These are phyloP conservation scores for Saccharomyces hybrid DNA, from an alignment of 1,139 yeast genomes.

Conservation along the genomic window DNA sequence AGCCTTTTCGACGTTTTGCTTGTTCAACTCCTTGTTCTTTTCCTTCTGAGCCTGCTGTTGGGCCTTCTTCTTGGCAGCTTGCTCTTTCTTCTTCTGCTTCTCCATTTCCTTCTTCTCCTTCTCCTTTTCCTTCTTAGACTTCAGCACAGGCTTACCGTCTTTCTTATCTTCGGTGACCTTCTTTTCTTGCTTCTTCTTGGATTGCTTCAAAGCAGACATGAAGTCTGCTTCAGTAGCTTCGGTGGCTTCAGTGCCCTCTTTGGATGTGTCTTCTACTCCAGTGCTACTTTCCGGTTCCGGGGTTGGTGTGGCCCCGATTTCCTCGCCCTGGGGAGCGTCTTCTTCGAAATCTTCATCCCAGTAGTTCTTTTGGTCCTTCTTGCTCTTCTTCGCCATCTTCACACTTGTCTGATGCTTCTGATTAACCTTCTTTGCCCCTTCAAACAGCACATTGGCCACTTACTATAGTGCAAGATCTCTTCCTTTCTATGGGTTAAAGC, in stretches of 20 bases:
- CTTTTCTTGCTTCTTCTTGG: constrained; percentile 68
- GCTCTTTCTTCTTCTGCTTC: constrained; percentile 87
- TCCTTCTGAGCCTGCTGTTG: constrained; percentile 58
- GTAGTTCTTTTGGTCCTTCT: constrained; percentile 53
- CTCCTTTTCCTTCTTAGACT: constrained; percentile 95
- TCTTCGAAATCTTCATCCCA: constrained; percentile 76
- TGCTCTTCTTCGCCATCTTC: constrained; percentile 35
- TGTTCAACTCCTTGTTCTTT: constrained; percentile 44
- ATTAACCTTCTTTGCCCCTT: constrained; percentile 35
- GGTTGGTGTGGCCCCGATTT: constrained; percentile 37
- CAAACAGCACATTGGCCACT: background rate
- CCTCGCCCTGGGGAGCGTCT: constrained; percentile 51
- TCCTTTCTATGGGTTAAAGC: background rate
- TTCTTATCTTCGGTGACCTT: constrained; percentile 40
- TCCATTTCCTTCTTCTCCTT: constrained; percentile 95
- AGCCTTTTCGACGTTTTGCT: constrained; percentile 38
- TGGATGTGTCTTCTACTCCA: constrained; percentile 28
- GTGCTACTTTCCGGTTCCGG: constrained; percentile 20
- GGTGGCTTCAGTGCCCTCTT: constrained; percentile 20
- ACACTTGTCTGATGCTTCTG: constrained; percentile 43
- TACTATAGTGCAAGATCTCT: background rate
- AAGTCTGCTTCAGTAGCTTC: constrained; percentile 47
- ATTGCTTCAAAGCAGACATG: constrained; percentile 71
- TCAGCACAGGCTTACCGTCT: constrained; percentile 57
- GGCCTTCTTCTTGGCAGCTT: constrained; percentile 81